Evolutionary conservation across 169 alveolate species (phyloP).

Genomic region (Neospora caninum): DNA sequence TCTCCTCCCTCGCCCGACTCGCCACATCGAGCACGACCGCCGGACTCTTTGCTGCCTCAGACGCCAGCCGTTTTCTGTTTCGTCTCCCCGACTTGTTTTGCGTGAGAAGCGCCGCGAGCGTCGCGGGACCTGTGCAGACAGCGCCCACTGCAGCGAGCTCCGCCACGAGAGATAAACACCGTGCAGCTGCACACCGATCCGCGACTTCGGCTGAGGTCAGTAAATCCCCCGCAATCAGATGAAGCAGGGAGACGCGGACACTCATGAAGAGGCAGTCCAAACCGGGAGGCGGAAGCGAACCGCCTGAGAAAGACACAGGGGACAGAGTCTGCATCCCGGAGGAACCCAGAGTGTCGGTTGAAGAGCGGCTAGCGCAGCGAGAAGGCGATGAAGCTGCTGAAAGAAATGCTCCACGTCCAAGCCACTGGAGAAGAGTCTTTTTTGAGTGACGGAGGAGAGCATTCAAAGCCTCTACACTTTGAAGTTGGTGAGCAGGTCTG

Average conservation of each 20-base stretch:
- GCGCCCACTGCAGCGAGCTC: background rate
- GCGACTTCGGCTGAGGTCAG: slow-evolving; percentile 19
- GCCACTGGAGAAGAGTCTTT: background rate
- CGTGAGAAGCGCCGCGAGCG: background rate
- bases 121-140: background rate
- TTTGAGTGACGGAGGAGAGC: slow-evolving; percentile 8
- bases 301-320: background rate
- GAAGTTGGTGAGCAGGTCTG: background rate
- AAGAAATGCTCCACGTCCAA: background rate
- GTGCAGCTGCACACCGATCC: background rate
- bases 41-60: too few relatives aligned
- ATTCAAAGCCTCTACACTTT: background rate
- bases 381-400: background rate
- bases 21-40: background rate
- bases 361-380: background rate
- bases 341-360: background rate
- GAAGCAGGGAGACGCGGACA: slow-evolving; percentile 29
- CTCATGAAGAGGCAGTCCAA: slow-evolving; percentile 6
- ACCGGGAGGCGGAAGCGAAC: background rate
- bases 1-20: background rate
- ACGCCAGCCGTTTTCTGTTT: background rate
- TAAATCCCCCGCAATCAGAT: slow-evolving; percentile 9
- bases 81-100: background rate
- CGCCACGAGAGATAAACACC: background rate
- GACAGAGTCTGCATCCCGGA: background rate